Evolutionary conservation across 2,329 filamentous ascomycete species (phyloP), one percentile per base, ranked within the genome.

Genomic region (Plenodomus tracheiphilus): DNA sequence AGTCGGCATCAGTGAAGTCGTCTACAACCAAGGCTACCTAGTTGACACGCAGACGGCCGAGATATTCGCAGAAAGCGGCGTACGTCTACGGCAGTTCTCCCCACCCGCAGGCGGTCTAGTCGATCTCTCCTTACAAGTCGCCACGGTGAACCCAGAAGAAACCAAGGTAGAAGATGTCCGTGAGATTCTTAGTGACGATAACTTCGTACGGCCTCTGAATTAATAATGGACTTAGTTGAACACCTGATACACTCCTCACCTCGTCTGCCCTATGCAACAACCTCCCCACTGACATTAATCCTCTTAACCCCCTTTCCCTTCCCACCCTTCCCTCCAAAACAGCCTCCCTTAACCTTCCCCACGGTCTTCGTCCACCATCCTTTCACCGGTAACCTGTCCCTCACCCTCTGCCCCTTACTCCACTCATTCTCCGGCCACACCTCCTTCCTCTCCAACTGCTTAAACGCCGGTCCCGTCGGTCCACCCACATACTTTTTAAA

Each of bases 1-100:
- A 76, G 91, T 97, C 7, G 94, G 94, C 16, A 96, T 99, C 58
- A 85, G 84, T 36, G 94, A 99, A 78, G 94, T 99, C 13, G 92
- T 99, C 13, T 99, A 96, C 66, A 92, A 85, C 58, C 88, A 95
- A 68, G 85, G 88, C 20, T 99, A 99, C 71, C 93, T 93, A 70
- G 97, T 99, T 87, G 94, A 99, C 67, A 83, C 79, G 15, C 64
- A 83, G 71, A 89, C 91, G 32, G 91, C 92, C 8, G 82, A 83
- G 43, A 88, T 99, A 21, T 89, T 99, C 59, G 78, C 84, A 49
- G 85, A 91, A 70, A 91, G 91, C 6, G 93, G 93, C 1, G 89
- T 97, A 16, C 83, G 81, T 53, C 75, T 99, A 64, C 82, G 94
- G 61, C 92, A 97, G 72, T 97, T 96, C 68, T 87, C 86, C 55